phyloP scores from a whole-genome alignment of 805 yeast species.

The Barnettozyma vustinii region DNA sequence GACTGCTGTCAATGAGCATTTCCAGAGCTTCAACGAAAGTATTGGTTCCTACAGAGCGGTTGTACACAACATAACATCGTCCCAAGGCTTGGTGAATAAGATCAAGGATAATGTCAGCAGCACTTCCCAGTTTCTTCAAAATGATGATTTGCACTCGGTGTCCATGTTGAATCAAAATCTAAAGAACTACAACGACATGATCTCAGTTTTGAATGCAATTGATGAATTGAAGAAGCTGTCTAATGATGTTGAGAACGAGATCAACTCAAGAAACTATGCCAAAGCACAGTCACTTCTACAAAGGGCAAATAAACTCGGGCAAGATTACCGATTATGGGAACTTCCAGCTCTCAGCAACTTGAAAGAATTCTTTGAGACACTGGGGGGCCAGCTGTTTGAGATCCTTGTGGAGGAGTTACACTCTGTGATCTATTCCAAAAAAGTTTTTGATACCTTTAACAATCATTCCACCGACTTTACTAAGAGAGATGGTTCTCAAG shows the following conservation, averaged over 20 bases:
- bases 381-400: conserved; percentile 58
- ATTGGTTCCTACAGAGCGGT: conserved; percentile 80
- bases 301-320: conserved; percentile 40
- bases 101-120: conserved; percentile 40
- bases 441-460: conserved; percentile 17
- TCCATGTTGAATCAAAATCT: conserved; percentile 54
- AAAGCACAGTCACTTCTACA: conserved; percentile 56
- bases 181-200: conserved; percentile 56
- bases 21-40: conserved; percentile 78
- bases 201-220: conserved; percentile 65
- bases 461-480: conserved; percentile 3
- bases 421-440: conserved; percentile 59
- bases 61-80: conserved; percentile 54
- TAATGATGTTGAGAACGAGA: conserved; percentile 54
- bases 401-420: conserved; percentile 73
- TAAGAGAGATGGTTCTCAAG: conserved; percentile 12
- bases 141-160: conserved; percentile 3
- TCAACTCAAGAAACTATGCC: conserved; percentile 66
- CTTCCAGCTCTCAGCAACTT: conserved; percentile 48
- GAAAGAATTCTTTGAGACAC: conserved; percentile 47
- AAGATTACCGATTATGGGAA: conserved; percentile 49
- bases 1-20: conserved; percentile 71
- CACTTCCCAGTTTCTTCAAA: conserved; percentile 2
- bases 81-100: conserved; percentile 51
- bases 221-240: conserved; percentile 56